Percentiles rank a stretch among this genome's conserved stretches.
phyloP scores from a whole-genome alignment of 192 early-diverging fungal species.

The Rhizoclosmatium globosum region DNA sequence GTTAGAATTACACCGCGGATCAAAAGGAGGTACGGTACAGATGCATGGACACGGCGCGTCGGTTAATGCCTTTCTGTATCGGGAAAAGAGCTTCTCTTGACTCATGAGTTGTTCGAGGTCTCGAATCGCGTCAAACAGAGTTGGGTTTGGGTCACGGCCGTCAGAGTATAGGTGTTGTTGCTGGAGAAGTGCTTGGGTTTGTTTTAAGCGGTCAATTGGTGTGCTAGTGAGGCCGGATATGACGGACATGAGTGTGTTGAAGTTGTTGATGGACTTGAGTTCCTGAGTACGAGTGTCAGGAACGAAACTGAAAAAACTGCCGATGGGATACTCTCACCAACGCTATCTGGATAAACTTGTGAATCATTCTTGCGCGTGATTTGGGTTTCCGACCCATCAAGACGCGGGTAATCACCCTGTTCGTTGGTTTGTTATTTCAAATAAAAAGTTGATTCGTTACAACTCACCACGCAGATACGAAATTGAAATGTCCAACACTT shows the following conservation, averaged over 20 bases:
- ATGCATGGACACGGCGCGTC: slow-evolving; percentile 68
- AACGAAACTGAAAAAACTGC: too few relatives aligned
- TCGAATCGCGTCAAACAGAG: slow-evolving; percentile 27
- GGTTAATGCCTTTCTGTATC: slow-evolving; percentile 71
- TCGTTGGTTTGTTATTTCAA: not conserved
- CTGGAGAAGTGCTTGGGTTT: slow-evolving; percentile 66
- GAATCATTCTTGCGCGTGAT: slow-evolving; percentile 67
- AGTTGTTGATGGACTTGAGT: slow-evolving; percentile 72
- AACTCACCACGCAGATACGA: slow-evolving; percentile 67
- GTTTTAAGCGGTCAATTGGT: slow-evolving; percentile 67
- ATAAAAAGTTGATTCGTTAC: too few relatives aligned
- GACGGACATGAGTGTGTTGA: slow-evolving; percentile 81
- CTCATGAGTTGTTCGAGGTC: slow-evolving; percentile 76
- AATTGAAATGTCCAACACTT: slow-evolving; percentile 75
- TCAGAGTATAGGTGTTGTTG: not conserved
- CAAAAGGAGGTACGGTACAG: slow-evolving; percentile 49
- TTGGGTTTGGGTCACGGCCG: not conserved
- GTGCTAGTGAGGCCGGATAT: slow-evolving; percentile 74
- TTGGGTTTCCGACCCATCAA: slow-evolving; percentile 68
- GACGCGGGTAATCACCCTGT: slow-evolving; percentile 74
- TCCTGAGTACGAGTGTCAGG: slow-evolving; percentile 42
- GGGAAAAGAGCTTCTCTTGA: slow-evolving; percentile 65
- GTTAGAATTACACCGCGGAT: too few relatives aligned
- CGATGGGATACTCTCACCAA: slow-evolving; percentile 46
- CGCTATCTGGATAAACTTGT: slow-evolving; percentile 76